These are phyloP conservation scores for Lipomyces yarrowii DNA, from an alignment of 1,139 yeast species.

Conservation along the genomic window DNA sequence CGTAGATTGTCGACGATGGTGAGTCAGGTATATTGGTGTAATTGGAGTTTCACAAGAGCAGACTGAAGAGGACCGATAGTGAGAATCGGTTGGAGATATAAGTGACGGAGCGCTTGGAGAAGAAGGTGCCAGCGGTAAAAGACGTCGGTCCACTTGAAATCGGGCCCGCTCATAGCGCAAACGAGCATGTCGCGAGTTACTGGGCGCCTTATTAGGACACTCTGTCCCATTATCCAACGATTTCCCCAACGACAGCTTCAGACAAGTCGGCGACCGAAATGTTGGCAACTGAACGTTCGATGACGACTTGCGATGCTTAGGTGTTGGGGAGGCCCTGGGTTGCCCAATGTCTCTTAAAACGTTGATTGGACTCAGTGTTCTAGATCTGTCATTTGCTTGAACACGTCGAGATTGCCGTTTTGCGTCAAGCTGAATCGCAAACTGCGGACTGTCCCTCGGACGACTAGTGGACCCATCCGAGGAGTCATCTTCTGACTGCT, in stretches of 20 bases:
- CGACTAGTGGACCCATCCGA: neutral
- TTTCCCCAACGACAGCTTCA: conserved; percentile 21
- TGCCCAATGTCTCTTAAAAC: conserved; percentile 22
- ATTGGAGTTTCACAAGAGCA: neutral
- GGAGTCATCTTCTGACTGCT: conserved; percentile 20
- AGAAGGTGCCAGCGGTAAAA: conserved; percentile 19
- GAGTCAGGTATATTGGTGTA: neutral
- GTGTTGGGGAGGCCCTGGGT: conserved; percentile 7
- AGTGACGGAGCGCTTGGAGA: conserved; percentile 3
- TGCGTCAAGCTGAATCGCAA: conserved; percentile 6
- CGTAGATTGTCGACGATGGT: neutral
- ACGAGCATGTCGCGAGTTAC: neutral
- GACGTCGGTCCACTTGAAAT: conserved; percentile 9
- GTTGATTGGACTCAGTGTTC: conserved; percentile 6
- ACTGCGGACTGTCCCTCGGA: conserved; percentile 9
- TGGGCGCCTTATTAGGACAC: neutral
- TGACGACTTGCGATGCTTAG: neutral
- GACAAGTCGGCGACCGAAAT: conserved; percentile 16
- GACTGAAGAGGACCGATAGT: neutral
- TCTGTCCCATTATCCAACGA: conserved; percentile 7
- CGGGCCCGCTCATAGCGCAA: conserved; percentile 11
- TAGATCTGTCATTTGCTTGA: neutral
- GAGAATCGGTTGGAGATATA: neutral
- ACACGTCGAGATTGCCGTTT: neutral
- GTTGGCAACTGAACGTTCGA: neutral